Evolutionary conservation across 2,329 filamentous ascomycete species (phyloP), one percentile per base, ranked within the genome.

Genomic region (Fusarium albidum): DNA sequence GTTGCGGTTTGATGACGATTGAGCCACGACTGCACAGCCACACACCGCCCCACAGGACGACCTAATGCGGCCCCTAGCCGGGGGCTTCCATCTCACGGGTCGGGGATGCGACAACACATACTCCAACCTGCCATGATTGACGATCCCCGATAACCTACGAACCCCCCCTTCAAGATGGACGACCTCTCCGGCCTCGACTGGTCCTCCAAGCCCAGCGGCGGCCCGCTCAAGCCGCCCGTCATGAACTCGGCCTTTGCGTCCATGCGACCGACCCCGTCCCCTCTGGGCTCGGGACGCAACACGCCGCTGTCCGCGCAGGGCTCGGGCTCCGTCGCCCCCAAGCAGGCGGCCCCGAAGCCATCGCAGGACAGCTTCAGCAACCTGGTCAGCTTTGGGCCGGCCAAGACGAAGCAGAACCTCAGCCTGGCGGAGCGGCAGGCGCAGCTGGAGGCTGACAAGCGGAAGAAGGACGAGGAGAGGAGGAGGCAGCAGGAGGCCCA

Each of bases 351-450:
- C 3, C 52, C 74, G 5, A 89, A 83, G 63, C 67, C 86, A 29
- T 73, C 82, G 6, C 75, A 81, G 39, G 91, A 95, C 69, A 92
- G 88, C 77, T 95, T 95, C 75, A 90, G 90, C 67, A 89, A 87
- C 66, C 78, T 95, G 44, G 79, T 92, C 56, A 86, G 82, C 62
- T 86, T 89, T 66, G 72, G 71, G 13, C 63, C 71, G 6, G 76
- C 81, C 43, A 87, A 87, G 70, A 74, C 76, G 47, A 83, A 82
- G 26, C 88, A 86, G 71, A 95, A 89, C 59, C 78, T 97, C 13
- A 89, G 85, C 56, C 75, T 96, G 61, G 84, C 90, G 61, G 91
- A 96, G 72, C 88, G 92, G 66, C 90, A 91, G 72, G 83, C 85
- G 57, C 84, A 83, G 54, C 73, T 89, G 31, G 82, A 86, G 59